Conservation (phyloP, 2,329 filamentous ascomycete species). For the Chrysoporthe puriensis region DNA sequence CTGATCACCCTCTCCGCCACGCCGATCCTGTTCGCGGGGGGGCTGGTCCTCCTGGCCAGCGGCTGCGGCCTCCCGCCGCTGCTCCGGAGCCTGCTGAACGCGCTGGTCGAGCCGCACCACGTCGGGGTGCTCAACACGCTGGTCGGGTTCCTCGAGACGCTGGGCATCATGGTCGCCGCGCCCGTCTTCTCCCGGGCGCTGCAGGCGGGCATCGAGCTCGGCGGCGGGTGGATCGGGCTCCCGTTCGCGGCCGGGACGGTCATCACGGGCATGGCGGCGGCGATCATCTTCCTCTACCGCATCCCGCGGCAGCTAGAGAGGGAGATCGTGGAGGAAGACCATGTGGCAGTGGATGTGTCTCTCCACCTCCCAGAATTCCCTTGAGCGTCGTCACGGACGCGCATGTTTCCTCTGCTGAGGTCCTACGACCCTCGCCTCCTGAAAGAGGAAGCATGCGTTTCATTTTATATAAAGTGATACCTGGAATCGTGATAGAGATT, state of each 20-base stretch:
- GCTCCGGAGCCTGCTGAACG: conserved; percentile 54
- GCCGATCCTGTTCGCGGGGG: conserved; percentile 38
- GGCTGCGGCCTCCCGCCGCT: conserved; percentile 49
- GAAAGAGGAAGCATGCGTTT: too few relatives aligned
- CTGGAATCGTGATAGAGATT: too few relatives aligned
- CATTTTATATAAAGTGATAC: too few relatives aligned
- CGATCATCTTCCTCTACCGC: conserved; percentile 38
- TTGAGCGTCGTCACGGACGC: too few relatives aligned
- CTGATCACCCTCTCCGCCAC: conserved; percentile 43
- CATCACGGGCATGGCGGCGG: conserved; percentile 37
- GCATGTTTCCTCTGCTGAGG: too few relatives aligned
- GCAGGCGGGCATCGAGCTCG: conserved; percentile 48
- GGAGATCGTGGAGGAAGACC: conserved; percentile 9
- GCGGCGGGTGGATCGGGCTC: conserved; percentile 53
- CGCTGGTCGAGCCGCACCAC: conserved; percentile 56
- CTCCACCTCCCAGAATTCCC: too few relatives aligned
- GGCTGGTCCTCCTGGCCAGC: conserved; percentile 50
- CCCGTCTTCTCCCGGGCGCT: conserved; percentile 53
- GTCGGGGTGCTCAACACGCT: conserved; percentile 58
- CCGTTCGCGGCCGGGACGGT: conserved; percentile 48
- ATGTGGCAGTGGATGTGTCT: background rate
- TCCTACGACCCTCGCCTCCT: too few relatives aligned
- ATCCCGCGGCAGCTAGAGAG: conserved; percentile 27
- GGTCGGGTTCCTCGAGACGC: conserved; percentile 53
- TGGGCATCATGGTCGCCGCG: conserved; percentile 50